Conservation (phyloP, 176 grass and related monocot species). For the Oryza glaberrima region DNA sequence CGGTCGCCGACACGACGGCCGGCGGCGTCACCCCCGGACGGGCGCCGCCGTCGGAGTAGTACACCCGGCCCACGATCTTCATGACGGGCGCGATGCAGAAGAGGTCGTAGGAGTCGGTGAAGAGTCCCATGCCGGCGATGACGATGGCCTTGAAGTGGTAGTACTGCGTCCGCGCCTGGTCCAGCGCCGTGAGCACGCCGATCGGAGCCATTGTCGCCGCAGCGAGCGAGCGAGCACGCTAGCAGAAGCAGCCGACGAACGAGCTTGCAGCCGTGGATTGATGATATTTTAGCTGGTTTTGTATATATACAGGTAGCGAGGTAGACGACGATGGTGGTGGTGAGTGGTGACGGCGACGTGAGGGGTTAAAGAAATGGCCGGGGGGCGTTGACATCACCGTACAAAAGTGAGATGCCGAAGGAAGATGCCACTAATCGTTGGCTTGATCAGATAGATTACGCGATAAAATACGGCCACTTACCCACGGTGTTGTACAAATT, state of each 20-base stretch:
- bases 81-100: constrained; percentile 69
- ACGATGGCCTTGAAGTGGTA: constrained; percentile 89
- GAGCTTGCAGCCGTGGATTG: neutral
- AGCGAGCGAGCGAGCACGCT: neutral
- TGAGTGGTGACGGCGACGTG: neutral
- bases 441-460: neutral
- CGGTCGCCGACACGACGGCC: constrained; percentile 55
- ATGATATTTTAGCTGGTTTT: neutral
- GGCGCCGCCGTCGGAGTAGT: constrained; percentile 33
- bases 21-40: constrained; percentile 53
- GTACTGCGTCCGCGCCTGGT: constrained; percentile 71
- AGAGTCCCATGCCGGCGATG: constrained; percentile 85
- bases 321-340: neutral
- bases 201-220: constrained; percentile 33
- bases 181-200: constrained; percentile 57
- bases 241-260: too few species aligned
- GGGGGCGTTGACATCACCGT: constrained; percentile 23
- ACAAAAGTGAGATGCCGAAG: constrained; percentile 23
- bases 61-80: constrained; percentile 77
- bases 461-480: neutral
- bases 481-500: too few species aligned
- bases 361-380: constrained; percentile 25
- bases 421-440: constrained; percentile 28
- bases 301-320: neutral
- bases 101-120: constrained; percentile 89